These are phyloP conservation scores for Kwoniella europaea DNA, from an alignment of 768 basidiomycete genomes.

Conservation along the genomic window DNA sequence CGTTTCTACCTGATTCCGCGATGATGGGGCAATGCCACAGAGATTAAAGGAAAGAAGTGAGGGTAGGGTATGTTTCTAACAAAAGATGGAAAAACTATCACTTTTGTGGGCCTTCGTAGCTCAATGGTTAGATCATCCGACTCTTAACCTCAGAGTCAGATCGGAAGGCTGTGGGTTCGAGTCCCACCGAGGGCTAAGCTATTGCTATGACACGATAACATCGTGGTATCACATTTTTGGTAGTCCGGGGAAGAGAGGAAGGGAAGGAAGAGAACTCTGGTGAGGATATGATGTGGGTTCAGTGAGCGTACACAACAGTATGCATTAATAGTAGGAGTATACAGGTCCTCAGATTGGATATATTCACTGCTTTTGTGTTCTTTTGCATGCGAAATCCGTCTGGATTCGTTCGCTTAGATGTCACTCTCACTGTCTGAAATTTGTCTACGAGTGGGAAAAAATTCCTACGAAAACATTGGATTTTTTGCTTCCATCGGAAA, in stretches of 20 bases:
- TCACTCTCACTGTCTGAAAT: background rate
- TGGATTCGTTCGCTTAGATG: background rate
- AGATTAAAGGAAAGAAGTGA: no score
- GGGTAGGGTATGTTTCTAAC: no score
- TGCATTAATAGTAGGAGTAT: no score
- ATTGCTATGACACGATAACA: background rate
- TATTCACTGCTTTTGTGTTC: no score
- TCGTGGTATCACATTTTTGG: background rate
- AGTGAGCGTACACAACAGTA: no score
- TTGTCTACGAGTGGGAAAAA: background rate
- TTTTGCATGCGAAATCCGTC: no score
- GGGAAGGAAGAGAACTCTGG: background rate
- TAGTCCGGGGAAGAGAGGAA: background rate
- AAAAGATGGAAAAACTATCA: no score
- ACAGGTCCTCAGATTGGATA: no score
- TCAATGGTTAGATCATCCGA: constrained; percentile 8
- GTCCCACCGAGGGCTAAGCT: background rate
- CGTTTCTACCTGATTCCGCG: no score
- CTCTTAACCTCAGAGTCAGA: constrained; percentile 6
- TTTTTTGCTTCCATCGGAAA: background rate
- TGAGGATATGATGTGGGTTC: background rate
- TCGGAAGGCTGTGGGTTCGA: constrained; percentile 9
- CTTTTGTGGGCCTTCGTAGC: background rate
- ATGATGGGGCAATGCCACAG: no score
- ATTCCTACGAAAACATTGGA: background rate